phyloP scores from a whole-genome alignment of 192 early-diverging fungal species.

The Haplosporangium gracile region DNA sequence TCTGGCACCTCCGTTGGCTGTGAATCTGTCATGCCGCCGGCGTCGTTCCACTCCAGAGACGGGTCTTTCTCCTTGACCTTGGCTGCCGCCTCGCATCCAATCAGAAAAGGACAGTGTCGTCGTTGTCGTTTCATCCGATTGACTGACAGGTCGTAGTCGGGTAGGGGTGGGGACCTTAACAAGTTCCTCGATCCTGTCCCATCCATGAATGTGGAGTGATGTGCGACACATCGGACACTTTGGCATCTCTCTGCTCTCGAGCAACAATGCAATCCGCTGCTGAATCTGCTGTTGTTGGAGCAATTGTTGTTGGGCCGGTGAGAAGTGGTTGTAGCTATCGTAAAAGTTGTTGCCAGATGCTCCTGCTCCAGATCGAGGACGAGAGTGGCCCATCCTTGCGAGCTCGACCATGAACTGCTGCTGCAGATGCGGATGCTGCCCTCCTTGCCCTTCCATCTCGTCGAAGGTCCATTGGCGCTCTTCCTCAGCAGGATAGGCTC shows the following conservation, averaged over 20 bases:
- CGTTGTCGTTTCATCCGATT: conserved; percentile 8
- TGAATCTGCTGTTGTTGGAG: conserved; percentile 43
- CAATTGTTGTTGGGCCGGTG: conserved; percentile 23
- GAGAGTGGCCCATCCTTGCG: conserved; percentile 41
- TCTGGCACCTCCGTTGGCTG: neutral
- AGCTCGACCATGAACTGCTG: conserved; percentile 48
- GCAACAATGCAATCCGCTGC: conserved; percentile 34
- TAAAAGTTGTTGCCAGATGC: conserved; percentile 12
- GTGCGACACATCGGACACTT: conserved; percentile 55
- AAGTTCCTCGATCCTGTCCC: conserved; percentile 51
- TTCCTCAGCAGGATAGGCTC: conserved; percentile 40
- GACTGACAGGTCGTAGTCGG: conserved; percentile 6
- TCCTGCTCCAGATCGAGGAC: conserved; percentile 5
- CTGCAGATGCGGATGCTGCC: conserved; percentile 15
- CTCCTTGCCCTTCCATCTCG: neutral
- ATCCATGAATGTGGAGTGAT: conserved; percentile 44
- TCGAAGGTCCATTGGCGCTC: conserved; percentile 7
- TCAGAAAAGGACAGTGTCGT: conserved; percentile 20
- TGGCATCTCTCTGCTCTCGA: conserved; percentile 45
- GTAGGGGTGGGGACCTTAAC: conserved; percentile 42
- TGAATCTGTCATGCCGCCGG: conserved; percentile 28
- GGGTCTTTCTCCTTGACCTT: conserved; percentile 14
- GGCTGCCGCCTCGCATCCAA: conserved; percentile 11
- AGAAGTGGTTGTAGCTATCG: conserved; percentile 21
- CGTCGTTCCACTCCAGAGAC: conserved; percentile 43